phyloP scores from a whole-genome alignment of 176 grass and related monocot genomes.

The Tuctoria greenei region DNA sequence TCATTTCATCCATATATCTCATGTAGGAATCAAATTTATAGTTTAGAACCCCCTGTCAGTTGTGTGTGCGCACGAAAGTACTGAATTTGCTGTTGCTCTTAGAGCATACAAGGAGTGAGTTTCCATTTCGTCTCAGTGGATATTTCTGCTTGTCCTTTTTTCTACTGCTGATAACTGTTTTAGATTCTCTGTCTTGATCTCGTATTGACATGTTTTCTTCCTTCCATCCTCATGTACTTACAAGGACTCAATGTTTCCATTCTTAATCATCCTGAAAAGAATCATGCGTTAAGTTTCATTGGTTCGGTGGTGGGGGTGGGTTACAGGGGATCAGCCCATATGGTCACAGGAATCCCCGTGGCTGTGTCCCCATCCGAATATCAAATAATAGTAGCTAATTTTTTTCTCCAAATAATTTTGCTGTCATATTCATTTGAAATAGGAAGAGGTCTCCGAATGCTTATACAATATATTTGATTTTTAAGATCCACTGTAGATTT shows the following conservation, averaged over 20 bases:
- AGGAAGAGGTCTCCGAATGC: not conserved
- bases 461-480: not conserved
- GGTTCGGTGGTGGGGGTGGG: not conserved
- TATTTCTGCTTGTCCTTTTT: not conserved
- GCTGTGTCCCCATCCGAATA: not conserved
- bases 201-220: conserved; percentile 10
- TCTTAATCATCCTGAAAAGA: not conserved
- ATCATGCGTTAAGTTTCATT: not conserved
- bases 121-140: not conserved
- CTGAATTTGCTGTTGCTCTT: not conserved
- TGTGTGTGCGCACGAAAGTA: not conserved
- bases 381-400: not conserved
- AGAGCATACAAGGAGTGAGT: not conserved
- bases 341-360: not conserved
- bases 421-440: not conserved
- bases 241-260: not conserved
- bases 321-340: conserved; percentile 8
- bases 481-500: not conserved
- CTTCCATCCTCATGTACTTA: not conserved
- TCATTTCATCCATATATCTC: not conserved
- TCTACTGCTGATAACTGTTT: not conserved
- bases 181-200: not conserved
- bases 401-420: not conserved
- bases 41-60: not conserved
- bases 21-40: not conserved